A percentile compares a stretch with the other conserved stretches of the same genome.
These are phyloP conservation scores for Cymbopogon flexuosus DNA, from an alignment of 202 grass and related monocot species.

Conservation along the genomic window DNA sequence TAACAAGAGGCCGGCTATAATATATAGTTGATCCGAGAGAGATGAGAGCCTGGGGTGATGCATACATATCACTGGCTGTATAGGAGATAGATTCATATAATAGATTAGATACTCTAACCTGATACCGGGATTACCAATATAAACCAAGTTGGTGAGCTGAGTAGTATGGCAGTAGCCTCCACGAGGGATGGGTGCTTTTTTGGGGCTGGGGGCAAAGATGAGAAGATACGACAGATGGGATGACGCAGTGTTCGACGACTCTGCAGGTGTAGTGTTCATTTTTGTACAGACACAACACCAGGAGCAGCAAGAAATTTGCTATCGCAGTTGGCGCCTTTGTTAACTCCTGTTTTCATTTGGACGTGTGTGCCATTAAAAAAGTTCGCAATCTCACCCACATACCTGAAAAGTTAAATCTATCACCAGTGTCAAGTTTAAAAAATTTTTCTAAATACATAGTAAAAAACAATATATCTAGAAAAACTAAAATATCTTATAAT, in stretches of 20 bases:
- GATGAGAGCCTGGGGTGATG: neutral
- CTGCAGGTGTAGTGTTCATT: constrained; percentile 17
- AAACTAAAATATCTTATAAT: too few relatives aligned
- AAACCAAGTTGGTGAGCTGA: constrained; percentile 26
- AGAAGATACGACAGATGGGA: constrained; percentile 6
- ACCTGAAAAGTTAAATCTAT: too few relatives aligned
- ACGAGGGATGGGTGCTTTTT: neutral
- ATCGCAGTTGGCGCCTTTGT: neutral
- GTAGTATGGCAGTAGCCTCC: neutral
- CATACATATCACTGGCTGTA: neutral
- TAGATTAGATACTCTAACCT: constrained; percentile 18
- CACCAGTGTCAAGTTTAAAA: too few relatives aligned
- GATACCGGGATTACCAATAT: constrained; percentile 14
- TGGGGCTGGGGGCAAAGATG: neutral
- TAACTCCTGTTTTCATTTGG: neutral
- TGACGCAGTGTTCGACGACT: neutral
- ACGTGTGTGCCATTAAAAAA: too few relatives aligned
- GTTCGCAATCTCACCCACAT: too few relatives aligned
- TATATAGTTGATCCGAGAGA: constrained; percentile 21
- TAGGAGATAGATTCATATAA: neutral
- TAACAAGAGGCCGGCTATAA: constrained; percentile 33
- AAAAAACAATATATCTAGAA: too few relatives aligned
- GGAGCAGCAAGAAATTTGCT: constrained; percentile 16
- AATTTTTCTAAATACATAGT: too few relatives aligned
- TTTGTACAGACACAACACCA: constrained; percentile 23